Evolutionary conservation across 352 stramenopile genomes (phyloP).

Genomic region (Pythium myriotylum): DNA sequence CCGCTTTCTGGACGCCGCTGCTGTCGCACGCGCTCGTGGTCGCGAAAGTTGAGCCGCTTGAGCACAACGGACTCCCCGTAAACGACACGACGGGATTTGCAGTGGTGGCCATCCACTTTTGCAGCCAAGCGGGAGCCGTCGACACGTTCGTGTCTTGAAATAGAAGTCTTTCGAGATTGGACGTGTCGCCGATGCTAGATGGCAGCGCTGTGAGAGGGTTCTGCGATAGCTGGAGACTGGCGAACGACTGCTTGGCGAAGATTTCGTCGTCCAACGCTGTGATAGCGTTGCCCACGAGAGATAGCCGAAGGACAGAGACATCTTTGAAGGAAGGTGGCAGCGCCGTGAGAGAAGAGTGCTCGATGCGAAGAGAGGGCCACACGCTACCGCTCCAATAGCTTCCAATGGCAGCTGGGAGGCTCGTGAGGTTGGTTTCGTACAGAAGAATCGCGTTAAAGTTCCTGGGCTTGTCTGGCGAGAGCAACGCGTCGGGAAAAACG

Average conservation of each 20-base stretch:
- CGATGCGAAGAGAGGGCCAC: no score
- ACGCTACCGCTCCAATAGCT: no score
- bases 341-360: no score
- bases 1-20: no score
- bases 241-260: neutral
- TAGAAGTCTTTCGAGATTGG: neutral
- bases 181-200: neutral
- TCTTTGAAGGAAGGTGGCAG: constrained; percentile 1
- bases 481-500: neutral
- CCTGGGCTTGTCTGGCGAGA: neutral
- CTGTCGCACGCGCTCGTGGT: neutral
- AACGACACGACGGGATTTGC: no score
- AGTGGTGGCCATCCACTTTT: no score
- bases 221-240: constrained; percentile 1
- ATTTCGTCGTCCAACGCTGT: neutral
- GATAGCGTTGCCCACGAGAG: constrained; percentile 6
- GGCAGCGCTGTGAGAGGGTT: constrained; percentile 8
- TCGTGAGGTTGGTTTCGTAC: constrained; percentile 1
- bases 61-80: neutral
- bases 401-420: neutral
- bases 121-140: no score
- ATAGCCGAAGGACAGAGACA: neutral
- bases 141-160: constrained; percentile 7
- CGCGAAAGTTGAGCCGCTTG: neutral
- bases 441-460: neutral